phyloP scores from a whole-genome alignment of 2,329 filamentous ascomycete species.

The Thyridium curvatum region DNA sequence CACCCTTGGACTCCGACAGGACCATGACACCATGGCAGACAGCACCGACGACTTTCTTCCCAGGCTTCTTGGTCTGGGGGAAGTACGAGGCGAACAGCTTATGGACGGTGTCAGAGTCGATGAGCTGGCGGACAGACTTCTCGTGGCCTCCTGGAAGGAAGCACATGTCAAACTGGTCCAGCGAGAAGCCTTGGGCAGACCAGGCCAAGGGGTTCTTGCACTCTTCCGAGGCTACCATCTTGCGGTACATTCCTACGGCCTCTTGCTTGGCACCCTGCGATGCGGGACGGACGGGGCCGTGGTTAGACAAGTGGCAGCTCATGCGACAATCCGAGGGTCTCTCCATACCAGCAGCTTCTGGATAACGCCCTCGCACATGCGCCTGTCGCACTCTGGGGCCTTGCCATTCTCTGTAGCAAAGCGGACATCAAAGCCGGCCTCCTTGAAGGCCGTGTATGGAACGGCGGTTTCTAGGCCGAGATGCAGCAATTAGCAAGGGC shows the following conservation, averaged over 20 bases:
- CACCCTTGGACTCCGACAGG: constrained; percentile 33
- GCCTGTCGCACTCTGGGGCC: constrained; percentile 38
- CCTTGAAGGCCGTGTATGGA: constrained; percentile 39
- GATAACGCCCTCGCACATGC: constrained; percentile 70
- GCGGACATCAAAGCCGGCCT: constrained; percentile 37
- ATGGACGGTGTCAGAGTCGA: constrained; percentile 40
- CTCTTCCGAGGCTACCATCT: constrained; percentile 33
- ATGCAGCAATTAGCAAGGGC: background rate
- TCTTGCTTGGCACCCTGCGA: constrained; percentile 34
- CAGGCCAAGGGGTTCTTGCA: constrained; percentile 37
- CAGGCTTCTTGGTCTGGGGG: constrained; percentile 35
- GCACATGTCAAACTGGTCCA: constrained; percentile 39
- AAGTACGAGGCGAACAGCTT: constrained; percentile 38
- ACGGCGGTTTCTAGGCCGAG: constrained; percentile 37
- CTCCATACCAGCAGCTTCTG: constrained; percentile 61
- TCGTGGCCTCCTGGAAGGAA: constrained; percentile 48
- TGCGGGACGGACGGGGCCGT: background rate
- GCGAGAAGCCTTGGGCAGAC: constrained; percentile 33
- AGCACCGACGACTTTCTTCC: constrained; percentile 36
- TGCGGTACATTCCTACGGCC: constrained; percentile 33
- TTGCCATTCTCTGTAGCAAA: constrained; percentile 46
- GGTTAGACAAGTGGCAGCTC: no score
- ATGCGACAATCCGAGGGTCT: no score
- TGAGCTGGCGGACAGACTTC: constrained; percentile 42
- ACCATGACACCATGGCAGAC: constrained; percentile 49